Conservation (phyloP, 1,284 basidiomycete species). For the Microbotryum scabiosae region DNA sequence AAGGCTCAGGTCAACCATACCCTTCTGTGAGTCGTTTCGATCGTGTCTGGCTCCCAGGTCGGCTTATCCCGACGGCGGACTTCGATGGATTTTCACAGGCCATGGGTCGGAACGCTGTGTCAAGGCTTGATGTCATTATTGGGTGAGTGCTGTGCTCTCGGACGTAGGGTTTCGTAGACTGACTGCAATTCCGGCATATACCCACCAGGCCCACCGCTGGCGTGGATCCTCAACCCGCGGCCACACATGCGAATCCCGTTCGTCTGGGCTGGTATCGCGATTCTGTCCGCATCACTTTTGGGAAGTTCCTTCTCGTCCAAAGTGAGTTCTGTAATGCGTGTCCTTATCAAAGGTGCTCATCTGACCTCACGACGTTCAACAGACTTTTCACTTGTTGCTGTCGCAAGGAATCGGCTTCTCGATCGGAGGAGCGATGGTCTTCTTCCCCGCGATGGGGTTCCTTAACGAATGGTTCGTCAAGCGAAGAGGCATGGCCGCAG, state of each 20-base stretch:
- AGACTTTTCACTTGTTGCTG: constrained; percentile 37
- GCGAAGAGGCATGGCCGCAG: constrained; percentile 44
- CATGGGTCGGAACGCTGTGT: constrained; percentile 12
- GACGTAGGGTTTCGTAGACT: too few relatives aligned
- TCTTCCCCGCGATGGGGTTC: constrained; percentile 34
- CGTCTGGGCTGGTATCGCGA: constrained; percentile 4
- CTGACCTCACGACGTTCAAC: too few relatives aligned
- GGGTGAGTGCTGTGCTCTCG: too few relatives aligned
- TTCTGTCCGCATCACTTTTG: constrained; percentile 5
- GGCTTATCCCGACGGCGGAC: too few relatives aligned
- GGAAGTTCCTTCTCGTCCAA: constrained; percentile 4
- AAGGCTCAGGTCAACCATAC: not conserved
- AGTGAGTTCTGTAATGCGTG: not conserved
- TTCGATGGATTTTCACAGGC: not conserved
- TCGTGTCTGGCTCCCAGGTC: too few relatives aligned
- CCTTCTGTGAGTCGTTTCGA: too few relatives aligned
- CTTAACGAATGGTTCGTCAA: constrained; percentile 46
- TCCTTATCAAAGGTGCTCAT: too few relatives aligned
- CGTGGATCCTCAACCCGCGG: constrained; percentile 14
- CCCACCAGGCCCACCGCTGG: too few relatives aligned
- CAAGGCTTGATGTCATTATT: constrained; percentile 10
- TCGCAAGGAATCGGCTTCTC: constrained; percentile 45
- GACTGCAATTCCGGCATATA: too few relatives aligned
- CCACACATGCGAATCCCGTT: constrained; percentile 6
- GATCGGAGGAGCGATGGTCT: constrained; percentile 38